A percentile compares a stretch with the other conserved stretches of the same genome.
These are phyloP conservation scores for Coemansia nantahalensis DNA, from an alignment of 192 early-diverging fungal species.

Conservation along the genomic window DNA sequence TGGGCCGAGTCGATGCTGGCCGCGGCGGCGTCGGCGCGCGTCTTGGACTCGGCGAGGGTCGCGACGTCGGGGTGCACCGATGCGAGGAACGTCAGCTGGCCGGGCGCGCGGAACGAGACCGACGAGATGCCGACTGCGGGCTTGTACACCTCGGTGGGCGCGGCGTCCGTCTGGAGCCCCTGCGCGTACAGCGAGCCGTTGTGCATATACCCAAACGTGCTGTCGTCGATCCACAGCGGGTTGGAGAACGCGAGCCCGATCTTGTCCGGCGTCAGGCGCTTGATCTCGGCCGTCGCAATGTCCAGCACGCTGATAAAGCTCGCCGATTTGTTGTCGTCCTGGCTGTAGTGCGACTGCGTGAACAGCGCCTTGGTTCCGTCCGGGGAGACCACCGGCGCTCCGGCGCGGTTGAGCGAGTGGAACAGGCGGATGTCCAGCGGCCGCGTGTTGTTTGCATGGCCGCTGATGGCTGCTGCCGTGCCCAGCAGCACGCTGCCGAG, in stretches of 20 bases:
- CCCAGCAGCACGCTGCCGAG: too few relatives aligned
- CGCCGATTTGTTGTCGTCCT: constrained; percentile 14
- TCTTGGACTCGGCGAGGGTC: constrained; percentile 38
- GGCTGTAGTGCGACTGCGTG: constrained; percentile 21
- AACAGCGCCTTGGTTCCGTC: constrained; percentile 25
- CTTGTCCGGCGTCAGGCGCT: too few relatives aligned
- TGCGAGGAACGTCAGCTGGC: constrained; percentile 11
- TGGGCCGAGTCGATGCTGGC: constrained; percentile 53
- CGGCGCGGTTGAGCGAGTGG: constrained; percentile 30
- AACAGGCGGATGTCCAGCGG: constrained; percentile 51
- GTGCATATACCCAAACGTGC: constrained; percentile 23
- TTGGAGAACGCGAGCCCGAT: too few relatives aligned
- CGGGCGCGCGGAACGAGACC: constrained; percentile 7
- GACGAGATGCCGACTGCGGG: constrained; percentile 13
- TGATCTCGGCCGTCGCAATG: constrained; percentile 15
- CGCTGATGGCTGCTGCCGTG: too few relatives aligned
- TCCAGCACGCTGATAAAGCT: constrained; percentile 12
- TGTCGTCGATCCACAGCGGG: constrained; percentile 14
- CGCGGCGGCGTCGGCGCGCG: constrained; percentile 23
- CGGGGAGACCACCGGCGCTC: constrained; percentile 33
- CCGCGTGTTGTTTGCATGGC: background rate
- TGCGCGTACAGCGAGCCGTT: constrained; percentile 13
- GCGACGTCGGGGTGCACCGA: constrained; percentile 8
- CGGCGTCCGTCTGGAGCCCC: background rate
- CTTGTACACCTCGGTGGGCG: constrained; percentile 11